phyloP scores from a whole-genome alignment of 768 basidiomycete genomes.

The Podaxis sp. region DNA sequence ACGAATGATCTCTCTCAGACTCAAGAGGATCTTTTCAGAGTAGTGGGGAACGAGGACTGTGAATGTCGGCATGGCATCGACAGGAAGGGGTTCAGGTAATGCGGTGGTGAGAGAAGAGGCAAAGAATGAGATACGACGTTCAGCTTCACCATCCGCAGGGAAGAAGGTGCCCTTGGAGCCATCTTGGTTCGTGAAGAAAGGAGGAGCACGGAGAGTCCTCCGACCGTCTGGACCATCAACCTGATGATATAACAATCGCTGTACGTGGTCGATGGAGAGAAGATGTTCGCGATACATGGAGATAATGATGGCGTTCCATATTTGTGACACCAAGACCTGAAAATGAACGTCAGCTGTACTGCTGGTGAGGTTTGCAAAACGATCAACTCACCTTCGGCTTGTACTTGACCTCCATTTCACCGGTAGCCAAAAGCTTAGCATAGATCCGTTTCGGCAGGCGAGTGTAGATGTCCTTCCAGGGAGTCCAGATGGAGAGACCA shows the following conservation, averaged over 20 bases:
- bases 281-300: constrained; percentile 99
- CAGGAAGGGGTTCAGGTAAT: constrained; percentile 91
- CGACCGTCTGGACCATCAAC: constrained; percentile 88
- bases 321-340: constrained; percentile 89
- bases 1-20: constrained; percentile 95
- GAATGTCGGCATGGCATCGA: constrained; percentile 99
- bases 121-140: constrained; percentile 98
- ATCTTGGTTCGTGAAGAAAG: constrained; percentile 95
- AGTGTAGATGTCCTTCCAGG: constrained; percentile 97
- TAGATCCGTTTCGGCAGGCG: constrained; percentile 97
- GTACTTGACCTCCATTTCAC: constrained; percentile 99
- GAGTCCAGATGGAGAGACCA: constrained; percentile 98
- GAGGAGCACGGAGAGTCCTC: constrained; percentile 91
- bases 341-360: background rate
- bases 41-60: constrained; percentile 99
- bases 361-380: background rate
- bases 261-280: constrained; percentile 96
- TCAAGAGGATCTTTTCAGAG: constrained; percentile 97
- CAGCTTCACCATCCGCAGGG: constrained; percentile 91
- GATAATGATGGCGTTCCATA: constrained; percentile 99
- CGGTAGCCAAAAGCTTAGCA: constrained; percentile 93
- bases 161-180: constrained; percentile 83
- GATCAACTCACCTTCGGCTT: constrained; percentile 71
- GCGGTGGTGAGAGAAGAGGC: constrained; percentile 96
- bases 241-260: constrained; percentile 96